Percentiles rank a stretch among this genome's conserved stretches.
Evolutionary conservation across 345 rosid genomes (phyloP).

Genomic region (Arabidopsis thaliana): TAIR10.1 NC_003076.8:24594501-24595000

Average conservation of each 20-base stretch:
- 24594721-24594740: slow-evolving; percentile 91
- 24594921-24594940: slow-evolving; percentile 70
- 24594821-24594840: slow-evolving; percentile 16
- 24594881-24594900: slow-evolving; percentile 12
- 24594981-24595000: slow-evolving; percentile 99
- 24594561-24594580: slow-evolving; percentile 75
- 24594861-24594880: slow-evolving; percentile 27
- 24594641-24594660: slow-evolving; percentile 83
- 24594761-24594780: slow-evolving; percentile 98
- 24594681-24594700: slow-evolving; percentile 23
- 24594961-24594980: slow-evolving; percentile 98
- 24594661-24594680: slow-evolving; percentile 26
- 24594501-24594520: slow-evolving; percentile 43
- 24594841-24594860: slow-evolving; percentile 21
- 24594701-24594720: slow-evolving; percentile 32
- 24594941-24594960: slow-evolving; percentile 94
- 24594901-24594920: slow-evolving; percentile 36
- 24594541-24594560: slow-evolving; percentile 92
- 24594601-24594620: slow-evolving; percentile 90
- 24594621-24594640: slow-evolving; percentile 91
- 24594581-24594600: slow-evolving; percentile 99
- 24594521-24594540: slow-evolving; percentile 92
- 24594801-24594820: slow-evolving; percentile 17
- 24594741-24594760: slow-evolving; percentile 99
- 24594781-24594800: slow-evolving; percentile 91